phyloP scores from a whole-genome alignment of 257 asterid genomes.

The Fraxinus quadrangulata region DNA sequence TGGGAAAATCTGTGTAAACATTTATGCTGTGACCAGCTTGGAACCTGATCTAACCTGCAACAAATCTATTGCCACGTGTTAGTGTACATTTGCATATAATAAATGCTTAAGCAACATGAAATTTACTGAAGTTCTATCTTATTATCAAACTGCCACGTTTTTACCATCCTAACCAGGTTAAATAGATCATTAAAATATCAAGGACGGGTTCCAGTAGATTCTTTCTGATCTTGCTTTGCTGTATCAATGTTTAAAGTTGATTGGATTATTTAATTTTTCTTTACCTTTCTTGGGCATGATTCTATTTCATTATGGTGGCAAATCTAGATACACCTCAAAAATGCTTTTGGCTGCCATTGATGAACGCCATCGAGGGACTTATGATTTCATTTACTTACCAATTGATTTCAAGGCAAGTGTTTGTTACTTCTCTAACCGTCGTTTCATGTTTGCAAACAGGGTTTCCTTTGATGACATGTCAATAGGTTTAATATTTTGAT shows the following conservation, averaged over 20 bases:
- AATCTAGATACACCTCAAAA: conserved; percentile 88
- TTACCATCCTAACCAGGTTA: conserved; percentile 12
- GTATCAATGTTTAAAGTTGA: background rate
- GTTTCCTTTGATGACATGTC: conserved; percentile 4
- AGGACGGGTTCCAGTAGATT: background rate
- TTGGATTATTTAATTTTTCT: conserved; percentile 1
- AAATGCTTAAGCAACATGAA: background rate
- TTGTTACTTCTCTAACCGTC: background rate
- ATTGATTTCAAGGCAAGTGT: conserved; percentile 92
- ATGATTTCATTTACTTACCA: conserved; percentile 93
- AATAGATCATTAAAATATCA: conserved; percentile 5
- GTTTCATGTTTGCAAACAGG: background rate
- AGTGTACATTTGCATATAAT: conserved; percentile 2
- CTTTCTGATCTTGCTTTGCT: conserved; percentile 12
- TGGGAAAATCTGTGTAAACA: background rate
- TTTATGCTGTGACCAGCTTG: conserved; percentile 12
- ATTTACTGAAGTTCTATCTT: background rate
- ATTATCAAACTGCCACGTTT: background rate
- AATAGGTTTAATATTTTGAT: conserved; percentile 7
- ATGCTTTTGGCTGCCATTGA: conserved; percentile 98
- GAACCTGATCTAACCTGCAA: background rate
- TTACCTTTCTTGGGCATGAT: conserved; percentile 17
- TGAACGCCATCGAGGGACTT: conserved; percentile 91
- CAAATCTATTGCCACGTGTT: background rate
- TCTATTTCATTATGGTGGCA: conserved; percentile 28